Evolutionary conservation across 2,329 filamentous ascomycete genomes (phyloP).

Genomic region (Pseudocercospora pini-densiflorae): DNA sequence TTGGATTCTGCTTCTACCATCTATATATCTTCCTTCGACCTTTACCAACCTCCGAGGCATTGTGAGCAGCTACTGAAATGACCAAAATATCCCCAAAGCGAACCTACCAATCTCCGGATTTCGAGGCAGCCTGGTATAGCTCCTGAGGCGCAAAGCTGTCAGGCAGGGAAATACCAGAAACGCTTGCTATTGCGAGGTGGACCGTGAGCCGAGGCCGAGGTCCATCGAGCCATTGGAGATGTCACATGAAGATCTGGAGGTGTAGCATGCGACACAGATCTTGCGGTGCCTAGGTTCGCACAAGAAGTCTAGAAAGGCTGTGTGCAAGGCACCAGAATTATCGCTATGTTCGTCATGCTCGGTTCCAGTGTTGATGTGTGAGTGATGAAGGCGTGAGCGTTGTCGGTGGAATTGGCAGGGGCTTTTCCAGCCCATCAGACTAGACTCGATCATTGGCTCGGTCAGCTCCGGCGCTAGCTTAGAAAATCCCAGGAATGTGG

Average conservation of each 20-base stretch:
- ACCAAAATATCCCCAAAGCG: neutral
- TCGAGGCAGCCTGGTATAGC: neutral
- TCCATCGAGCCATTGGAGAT: neutral
- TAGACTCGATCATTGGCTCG: too few species aligned
- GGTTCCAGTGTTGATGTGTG: neutral
- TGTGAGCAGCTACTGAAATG: neutral
- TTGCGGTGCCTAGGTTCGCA: neutral
- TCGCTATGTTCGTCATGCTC: neutral
- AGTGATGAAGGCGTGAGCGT: neutral
- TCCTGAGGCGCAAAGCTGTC: neutral
- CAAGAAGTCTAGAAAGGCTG: neutral
- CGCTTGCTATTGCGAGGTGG: neutral
- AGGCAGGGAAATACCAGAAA: constrained; percentile 6
- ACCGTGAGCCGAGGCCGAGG: neutral
- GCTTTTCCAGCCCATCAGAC: neutral
- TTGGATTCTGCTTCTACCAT: neutral
- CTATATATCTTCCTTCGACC: neutral
- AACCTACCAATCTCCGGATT: constrained; percentile 1
- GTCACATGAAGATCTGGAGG: neutral
- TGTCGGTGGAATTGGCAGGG: neutral
- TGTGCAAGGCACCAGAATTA: neutral
- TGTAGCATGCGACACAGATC: neutral
- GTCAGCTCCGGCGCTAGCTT: too few species aligned
- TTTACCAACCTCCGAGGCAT: neutral
- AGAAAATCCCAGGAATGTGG: too few species aligned